Evolutionary conservation across 805 yeast species (phyloP), one percentile per base, ranked within the genome.

Genomic region (Kockiozyma suomiensis): DNA sequence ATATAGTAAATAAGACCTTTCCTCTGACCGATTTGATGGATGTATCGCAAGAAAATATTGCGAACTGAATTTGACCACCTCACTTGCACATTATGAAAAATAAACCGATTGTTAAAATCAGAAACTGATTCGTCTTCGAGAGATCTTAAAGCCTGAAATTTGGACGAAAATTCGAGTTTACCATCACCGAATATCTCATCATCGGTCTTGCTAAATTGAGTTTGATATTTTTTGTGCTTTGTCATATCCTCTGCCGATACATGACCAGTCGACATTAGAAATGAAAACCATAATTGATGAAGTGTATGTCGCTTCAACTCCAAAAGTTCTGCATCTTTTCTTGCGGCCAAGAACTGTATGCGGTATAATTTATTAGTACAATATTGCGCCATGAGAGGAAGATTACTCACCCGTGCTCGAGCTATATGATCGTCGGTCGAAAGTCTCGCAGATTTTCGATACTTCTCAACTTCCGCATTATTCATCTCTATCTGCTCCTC

Each of bases 51-150:
- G 47, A 90, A 74, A 12, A 82, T 75, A 68, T 90, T 84, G 57
- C 97, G 76, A 8, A 85, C 80, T 2, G 75, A 70, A 61, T 87
- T 85, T 72, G 88, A 86, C 97, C 97, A 91, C 66, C 85, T 87
- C 66, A 91, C 70, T 67, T 85, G 82, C 72, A 90, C 79, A 57
- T 86, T 83, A 66, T 90, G 91, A 23, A 90, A 75, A 60, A 85
- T 82, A 72, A 87, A 90, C 50, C 90, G 76, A 70, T 92, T 91
- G 60, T 80, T 81, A 73, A 83, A 87, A 17, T 64, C 66, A 26
- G 54, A 58, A 26, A 47, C 38, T 13, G 41, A 19, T 23, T 65
- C 60, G 3, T 52, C 49, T 23, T 55, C 66, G 0, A 56, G 49
- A 4, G 41, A 41, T 13, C 48, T 28, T 3, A 50, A n/a, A 4